These are phyloP conservation scores for Harringtonia aguacate DNA, from an alignment of 2,329 filamentous ascomycete genomes.

Conservation along the genomic window DNA sequence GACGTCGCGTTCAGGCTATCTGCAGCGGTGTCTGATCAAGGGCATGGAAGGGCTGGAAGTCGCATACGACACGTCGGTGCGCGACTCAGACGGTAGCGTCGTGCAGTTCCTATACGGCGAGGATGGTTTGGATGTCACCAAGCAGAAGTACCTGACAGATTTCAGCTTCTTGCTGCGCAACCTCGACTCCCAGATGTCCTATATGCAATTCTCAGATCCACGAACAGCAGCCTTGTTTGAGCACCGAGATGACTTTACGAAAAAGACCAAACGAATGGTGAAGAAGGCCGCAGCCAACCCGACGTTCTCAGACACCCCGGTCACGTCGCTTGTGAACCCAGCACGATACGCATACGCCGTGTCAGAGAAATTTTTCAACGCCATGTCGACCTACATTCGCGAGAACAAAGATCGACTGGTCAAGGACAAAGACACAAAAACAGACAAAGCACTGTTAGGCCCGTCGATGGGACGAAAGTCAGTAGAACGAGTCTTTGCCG, in stretches of 20 bases:
- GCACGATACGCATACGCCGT: slow-evolving; percentile 73
- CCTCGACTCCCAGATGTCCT: slow-evolving; percentile 65
- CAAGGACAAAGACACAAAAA: slow-evolving; percentile 20
- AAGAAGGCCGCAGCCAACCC: slow-evolving; percentile 55
- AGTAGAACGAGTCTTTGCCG: slow-evolving; percentile 74
- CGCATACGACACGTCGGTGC: slow-evolving; percentile 86
- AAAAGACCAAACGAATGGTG: slow-evolving; percentile 71
- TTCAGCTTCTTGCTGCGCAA: slow-evolving; percentile 89
- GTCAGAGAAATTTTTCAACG: slow-evolving; percentile 73
- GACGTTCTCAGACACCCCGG: slow-evolving; percentile 59
- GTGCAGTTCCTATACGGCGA: slow-evolving; percentile 96
- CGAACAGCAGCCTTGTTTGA: slow-evolving; percentile 35
- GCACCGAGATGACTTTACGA: slow-evolving; percentile 51
- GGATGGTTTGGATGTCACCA: slow-evolving; percentile 87
- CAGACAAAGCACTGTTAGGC: background rate
- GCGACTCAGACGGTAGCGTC: slow-evolving; percentile 86
- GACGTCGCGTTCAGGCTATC: slow-evolving; percentile 90
- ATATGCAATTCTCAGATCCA: slow-evolving; percentile 54
- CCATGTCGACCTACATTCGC: slow-evolving; percentile 67
- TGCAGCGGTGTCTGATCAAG: slow-evolving; percentile 96
- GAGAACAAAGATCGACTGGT: slow-evolving; percentile 57
- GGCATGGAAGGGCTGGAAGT: slow-evolving; percentile 93
- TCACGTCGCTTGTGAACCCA: slow-evolving; percentile 62
- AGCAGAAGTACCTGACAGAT: slow-evolving; percentile 82
- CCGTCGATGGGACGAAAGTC: slow-evolving; percentile 37